These are phyloP conservation scores for Cudoniella acicularis DNA, from an alignment of 495 filamentous ascomycete species.

Conservation along the genomic window DNA sequence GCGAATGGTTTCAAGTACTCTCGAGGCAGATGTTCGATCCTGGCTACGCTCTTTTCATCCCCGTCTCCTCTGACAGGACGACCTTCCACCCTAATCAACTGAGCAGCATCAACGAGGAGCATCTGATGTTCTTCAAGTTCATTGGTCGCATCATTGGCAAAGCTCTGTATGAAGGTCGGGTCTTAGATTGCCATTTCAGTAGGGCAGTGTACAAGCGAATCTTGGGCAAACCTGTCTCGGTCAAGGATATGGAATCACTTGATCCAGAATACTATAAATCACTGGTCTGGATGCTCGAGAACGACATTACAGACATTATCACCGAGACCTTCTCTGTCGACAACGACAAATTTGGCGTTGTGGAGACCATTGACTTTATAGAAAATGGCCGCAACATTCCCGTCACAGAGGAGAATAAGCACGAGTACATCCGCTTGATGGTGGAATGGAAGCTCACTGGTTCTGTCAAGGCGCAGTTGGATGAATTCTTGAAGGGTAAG, in stretches of 20 bases:
- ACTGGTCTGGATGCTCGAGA: constrained; percentile 97
- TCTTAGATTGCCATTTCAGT: constrained; percentile 98
- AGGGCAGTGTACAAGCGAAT: constrained; percentile 97
- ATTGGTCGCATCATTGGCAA: constrained; percentile 98
- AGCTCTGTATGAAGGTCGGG: constrained; percentile 91
- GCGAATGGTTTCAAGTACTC: constrained; percentile 99
- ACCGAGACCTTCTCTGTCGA: constrained; percentile 96
- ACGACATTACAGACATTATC: constrained; percentile 98
- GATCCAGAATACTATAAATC: constrained; percentile 99
- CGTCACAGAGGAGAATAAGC: constrained; percentile 98
- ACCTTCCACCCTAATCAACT: constrained; percentile 97
- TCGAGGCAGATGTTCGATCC: constrained; percentile 98
- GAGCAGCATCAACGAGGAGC: constrained; percentile 90
- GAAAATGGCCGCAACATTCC: constrained; percentile 84
- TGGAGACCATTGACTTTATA: constrained; percentile 80
- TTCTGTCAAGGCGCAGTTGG: constrained; percentile 89
- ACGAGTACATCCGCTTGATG: constrained; percentile 89
- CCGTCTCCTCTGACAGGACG: constrained; percentile 95
- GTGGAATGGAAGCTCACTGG: constrained; percentile 91
- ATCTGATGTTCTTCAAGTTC: constrained; percentile 99
- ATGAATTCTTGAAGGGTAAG: constrained; percentile 89
- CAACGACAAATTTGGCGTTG: constrained; percentile 87
- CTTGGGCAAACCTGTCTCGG: constrained; percentile 86
- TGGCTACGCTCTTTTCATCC: constrained; percentile 93
- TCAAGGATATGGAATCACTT: constrained; percentile 99